phyloP scores from a whole-genome alignment of 2,329 filamentous ascomycete genomes.

The Colletotrichum scovillei region DNA sequence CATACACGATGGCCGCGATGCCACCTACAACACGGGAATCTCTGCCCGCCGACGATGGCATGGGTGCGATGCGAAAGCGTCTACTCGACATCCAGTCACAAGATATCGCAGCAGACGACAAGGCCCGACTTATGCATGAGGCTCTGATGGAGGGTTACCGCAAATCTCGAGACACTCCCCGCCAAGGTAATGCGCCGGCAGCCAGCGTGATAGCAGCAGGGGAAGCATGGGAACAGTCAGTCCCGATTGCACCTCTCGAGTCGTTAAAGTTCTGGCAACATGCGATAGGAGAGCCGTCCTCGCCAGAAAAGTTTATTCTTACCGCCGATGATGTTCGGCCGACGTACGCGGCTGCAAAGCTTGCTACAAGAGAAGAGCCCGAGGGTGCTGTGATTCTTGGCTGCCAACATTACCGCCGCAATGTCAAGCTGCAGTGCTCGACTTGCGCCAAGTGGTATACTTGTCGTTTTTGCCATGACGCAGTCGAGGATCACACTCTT shows the following conservation, averaged over 20 bases:
- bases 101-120: slow-evolving; percentile 69
- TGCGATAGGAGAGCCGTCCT: slow-evolving; percentile 51
- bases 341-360: slow-evolving; percentile 72
- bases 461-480: slow-evolving; percentile 94
- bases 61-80: slow-evolving; percentile 72
- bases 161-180: slow-evolving; percentile 43
- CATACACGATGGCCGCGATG: slow-evolving; percentile 15
- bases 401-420: slow-evolving; percentile 93
- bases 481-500: slow-evolving; percentile 80
- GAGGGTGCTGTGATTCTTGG: slow-evolving; percentile 66
- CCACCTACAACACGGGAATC: slow-evolving; percentile 27
- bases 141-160: slow-evolving; percentile 77
- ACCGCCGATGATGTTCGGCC: slow-evolving; percentile 72
- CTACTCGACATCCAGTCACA: slow-evolving; percentile 77
- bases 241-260: slow-evolving; percentile 59
- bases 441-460: slow-evolving; percentile 94
- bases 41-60: slow-evolving; percentile 84
- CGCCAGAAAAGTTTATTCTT: slow-evolving; percentile 58
- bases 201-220: slow-evolving; percentile 34
- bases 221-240: slow-evolving; percentile 51
- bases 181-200: neutral
- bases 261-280: slow-evolving; percentile 71
- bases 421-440: slow-evolving; percentile 94
- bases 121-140: slow-evolving; percentile 78
- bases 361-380: slow-evolving; percentile 57